A percentile compares a stretch with the other conserved stretches of the same genome.
Evolutionary conservation across 2,329 filamentous ascomycete species (phyloP).

Genomic region (Colletotrichum abscissum): DNA sequence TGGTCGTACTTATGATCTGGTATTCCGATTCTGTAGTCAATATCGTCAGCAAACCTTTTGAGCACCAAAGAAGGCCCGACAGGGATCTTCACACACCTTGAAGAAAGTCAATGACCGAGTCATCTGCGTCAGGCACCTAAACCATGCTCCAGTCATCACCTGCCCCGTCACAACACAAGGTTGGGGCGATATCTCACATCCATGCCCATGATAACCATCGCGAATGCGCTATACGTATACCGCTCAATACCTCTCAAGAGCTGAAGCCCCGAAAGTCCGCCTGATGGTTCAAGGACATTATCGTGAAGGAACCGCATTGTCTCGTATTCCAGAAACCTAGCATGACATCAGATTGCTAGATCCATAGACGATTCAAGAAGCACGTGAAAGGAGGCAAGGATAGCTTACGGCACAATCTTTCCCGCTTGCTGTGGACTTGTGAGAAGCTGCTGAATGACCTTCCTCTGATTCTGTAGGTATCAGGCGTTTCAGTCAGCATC

Average conservation of each 20-base stretch:
- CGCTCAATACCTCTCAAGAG: neutral
- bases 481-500: neutral
- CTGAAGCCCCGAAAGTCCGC: neutral
- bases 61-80: neutral
- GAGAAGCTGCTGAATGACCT: conserved; percentile 9
- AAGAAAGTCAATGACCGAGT: neutral
- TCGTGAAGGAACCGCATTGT: neutral
- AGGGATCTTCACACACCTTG: neutral
- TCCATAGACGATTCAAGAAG: too few relatives aligned
- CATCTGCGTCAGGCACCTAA: neutral
- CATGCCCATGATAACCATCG: neutral
- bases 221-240: conserved; percentile 12
- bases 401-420: conserved; percentile 10
- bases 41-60: accelerated
- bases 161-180: neutral
- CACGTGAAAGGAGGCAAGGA: too few relatives aligned
- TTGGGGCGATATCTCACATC: neutral
- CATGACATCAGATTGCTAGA: too few relatives aligned
- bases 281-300: accelerated
- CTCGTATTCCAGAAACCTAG: conserved; percentile 2
- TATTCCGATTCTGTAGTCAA: neutral
- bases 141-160: neutral
- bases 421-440: conserved; percentile 6
- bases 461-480: conserved; percentile 2
- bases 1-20: neutral